Evolutionary conservation across 1,284 basidiomycete species (phyloP), one percentile per base, ranked within the genome.

Genomic region (Ustilago sp.): DNA sequence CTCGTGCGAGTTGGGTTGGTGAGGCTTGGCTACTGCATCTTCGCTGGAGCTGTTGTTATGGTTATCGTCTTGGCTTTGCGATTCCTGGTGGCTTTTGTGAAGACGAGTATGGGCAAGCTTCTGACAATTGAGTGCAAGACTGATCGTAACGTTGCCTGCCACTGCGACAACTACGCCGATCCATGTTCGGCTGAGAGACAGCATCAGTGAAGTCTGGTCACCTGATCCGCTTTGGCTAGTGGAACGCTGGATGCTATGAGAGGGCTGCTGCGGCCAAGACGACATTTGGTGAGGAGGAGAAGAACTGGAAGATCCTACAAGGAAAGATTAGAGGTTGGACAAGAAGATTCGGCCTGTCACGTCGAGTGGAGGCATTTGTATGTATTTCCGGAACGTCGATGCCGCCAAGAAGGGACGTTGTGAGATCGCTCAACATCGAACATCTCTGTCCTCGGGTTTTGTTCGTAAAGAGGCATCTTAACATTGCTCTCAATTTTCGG

Each of bases 31-130:
- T 28, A 28, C 23, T 28, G 3, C 23, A 28, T 28, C 23, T 28
- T 28, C 23, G 23, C 3, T 28, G 23, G 11, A 8, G 15, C 7
- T 8, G 13, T 64, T 32, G 4, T 67, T 56, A 77, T 84, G 88
- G 39, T 63, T 41, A 39, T 23, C 50, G 34, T 51, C 39, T 36
- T 39, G 59, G 7, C 11, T 35, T 31, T 63, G 54, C 39, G 38
- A 39, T 28, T 31, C 28, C 12, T 50, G 8, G n/a, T 74, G 58
- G 35, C 58, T 59, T 35, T 75, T 56, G 28, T 80, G 91, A 31
- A 94, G 88, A 39, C 92, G 89, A 80, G 90, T 89, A 87, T 98
- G 95, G 0, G 94, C 94, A 7, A 97, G 90, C 86, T 97, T 97
- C 87, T 97, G 95, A 61, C 77, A 80, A 59, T 87, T 84, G 82